Percentiles rank a stretch among this genome's conserved stretches.
These are phyloP conservation scores for Chlorella sp. DNA, from an alignment of 139 green algal genomes.

Conservation along the genomic window DNA sequence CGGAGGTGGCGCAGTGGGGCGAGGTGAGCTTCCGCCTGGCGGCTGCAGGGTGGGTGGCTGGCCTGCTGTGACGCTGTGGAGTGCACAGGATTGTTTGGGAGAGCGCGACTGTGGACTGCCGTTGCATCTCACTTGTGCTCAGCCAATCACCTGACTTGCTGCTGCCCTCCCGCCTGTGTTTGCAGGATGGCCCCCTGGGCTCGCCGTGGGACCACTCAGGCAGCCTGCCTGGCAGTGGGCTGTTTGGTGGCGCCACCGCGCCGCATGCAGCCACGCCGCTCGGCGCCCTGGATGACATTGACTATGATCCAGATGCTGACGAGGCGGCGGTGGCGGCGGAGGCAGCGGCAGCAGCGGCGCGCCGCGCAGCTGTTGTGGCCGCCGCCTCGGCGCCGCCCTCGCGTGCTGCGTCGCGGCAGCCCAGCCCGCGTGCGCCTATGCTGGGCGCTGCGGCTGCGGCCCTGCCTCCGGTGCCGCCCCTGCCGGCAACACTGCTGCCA, in stretches of 20 bases:
- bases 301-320: constrained; percentile 23
- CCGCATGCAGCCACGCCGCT: constrained; percentile 14
- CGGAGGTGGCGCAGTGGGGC: background rate
- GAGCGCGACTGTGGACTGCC: no score
- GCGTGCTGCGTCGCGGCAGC: no score
- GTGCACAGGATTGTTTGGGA: no score
- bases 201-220: constrained; percentile 10
- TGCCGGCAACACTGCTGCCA: no score
- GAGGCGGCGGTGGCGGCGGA: constrained; percentile 29
- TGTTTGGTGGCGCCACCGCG: constrained; percentile 54
- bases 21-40: background rate
- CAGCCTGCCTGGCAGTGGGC: background rate
- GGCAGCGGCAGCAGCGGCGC: background rate
- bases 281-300: constrained; percentile 6
- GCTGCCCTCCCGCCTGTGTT: background rate
- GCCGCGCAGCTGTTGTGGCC: background rate
- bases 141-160: no score
- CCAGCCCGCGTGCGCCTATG: no score
- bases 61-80: no score
- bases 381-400: background rate
- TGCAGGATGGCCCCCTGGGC: background rate
- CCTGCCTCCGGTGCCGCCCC: no score
- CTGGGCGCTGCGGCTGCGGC: no score
- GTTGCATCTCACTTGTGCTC: no score
- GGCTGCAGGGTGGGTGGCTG: background rate